Evolutionary conservation across 768 basidiomycete genomes (phyloP).

Genomic region (Phaeotremella fagi): DNA sequence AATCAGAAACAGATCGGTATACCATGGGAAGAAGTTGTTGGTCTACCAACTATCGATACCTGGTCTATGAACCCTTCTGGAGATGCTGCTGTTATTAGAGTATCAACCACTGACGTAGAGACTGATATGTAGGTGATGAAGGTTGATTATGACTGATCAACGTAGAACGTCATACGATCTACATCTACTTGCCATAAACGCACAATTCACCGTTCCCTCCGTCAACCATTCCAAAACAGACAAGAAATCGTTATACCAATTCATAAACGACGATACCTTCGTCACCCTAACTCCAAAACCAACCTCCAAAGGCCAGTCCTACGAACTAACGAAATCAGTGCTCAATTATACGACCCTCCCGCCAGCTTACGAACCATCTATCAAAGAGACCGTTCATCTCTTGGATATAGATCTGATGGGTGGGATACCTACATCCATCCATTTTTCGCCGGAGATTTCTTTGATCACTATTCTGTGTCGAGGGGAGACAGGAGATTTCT

Average conservation of each 20-base stretch:
- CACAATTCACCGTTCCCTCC: conserved; percentile 15
- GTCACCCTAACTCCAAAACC: neutral
- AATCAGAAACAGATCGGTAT: no score
- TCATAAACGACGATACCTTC: conserved; percentile 10
- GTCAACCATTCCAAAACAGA: conserved; percentile 1
- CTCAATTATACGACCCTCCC: conserved; percentile 12
- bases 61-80: conserved; percentile 22
- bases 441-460: no score
- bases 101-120: neutral
- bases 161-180: conserved; percentile 10
- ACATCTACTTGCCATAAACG: conserved; percentile 19
- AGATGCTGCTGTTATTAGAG: conserved; percentile 17
- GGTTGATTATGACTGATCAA: neutral
- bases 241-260: conserved; percentile 5
- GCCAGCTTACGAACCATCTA: conserved; percentile 8
- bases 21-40: neutral
- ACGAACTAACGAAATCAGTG: neutral
- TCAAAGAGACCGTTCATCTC: no score
- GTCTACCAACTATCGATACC: conserved; percentile 6
- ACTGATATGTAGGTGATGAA: neutral
- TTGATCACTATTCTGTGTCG: no score
- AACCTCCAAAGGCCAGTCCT: neutral
- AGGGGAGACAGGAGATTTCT: no score
- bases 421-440: no score
- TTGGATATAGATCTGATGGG: no score